A percentile compares a stretch with the other conserved stretches of the same genome.
These are phyloP conservation scores for Brassica juncea DNA, from an alignment of 345 rosid genomes.

Conservation along the genomic window DNA sequence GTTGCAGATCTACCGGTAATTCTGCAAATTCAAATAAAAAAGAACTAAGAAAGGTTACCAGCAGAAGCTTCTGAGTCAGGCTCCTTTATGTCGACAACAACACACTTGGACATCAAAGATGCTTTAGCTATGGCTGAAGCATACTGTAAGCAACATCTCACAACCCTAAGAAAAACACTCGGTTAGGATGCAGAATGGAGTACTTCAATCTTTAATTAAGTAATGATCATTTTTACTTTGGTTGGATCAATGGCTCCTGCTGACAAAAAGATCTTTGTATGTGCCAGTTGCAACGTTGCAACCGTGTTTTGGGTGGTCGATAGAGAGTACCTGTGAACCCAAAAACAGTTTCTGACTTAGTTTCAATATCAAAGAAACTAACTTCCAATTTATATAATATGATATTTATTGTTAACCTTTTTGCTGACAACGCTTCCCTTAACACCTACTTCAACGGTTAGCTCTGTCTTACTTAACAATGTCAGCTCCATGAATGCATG, in stretches of 20 bases:
- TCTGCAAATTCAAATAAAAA: not conserved
- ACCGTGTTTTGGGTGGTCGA: slow-evolving; percentile 60
- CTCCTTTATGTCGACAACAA: slow-evolving; percentile 93
- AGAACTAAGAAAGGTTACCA: slow-evolving; percentile 49
- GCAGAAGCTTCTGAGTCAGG: slow-evolving; percentile 59
- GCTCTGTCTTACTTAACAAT: no score
- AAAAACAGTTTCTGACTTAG: no score
- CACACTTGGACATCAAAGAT: slow-evolving; percentile 91
- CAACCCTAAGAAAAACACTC: not conserved
- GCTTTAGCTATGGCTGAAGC: slow-evolving; percentile 88
- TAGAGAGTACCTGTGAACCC: slow-evolving; percentile 58
- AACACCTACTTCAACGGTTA: no score
- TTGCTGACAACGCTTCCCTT: no score
- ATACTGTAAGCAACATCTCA: slow-evolving; percentile 42
- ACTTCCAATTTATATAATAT: no score
- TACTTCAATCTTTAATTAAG: not conserved
- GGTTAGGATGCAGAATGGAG: not conserved
- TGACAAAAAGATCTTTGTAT: slow-evolving; percentile 84
- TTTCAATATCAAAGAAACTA: no score
- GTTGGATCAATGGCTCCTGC: slow-evolving; percentile 92
- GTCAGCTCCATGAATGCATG: slow-evolving; percentile 40
- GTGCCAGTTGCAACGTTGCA: slow-evolving; percentile 86
- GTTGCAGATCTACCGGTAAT: not conserved
- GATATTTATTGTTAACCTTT: no score
- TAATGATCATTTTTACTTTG: slow-evolving; percentile 47